phyloP scores from a whole-genome alignment of 1,284 basidiomycete species.

The Naganishia sp. region DNA sequence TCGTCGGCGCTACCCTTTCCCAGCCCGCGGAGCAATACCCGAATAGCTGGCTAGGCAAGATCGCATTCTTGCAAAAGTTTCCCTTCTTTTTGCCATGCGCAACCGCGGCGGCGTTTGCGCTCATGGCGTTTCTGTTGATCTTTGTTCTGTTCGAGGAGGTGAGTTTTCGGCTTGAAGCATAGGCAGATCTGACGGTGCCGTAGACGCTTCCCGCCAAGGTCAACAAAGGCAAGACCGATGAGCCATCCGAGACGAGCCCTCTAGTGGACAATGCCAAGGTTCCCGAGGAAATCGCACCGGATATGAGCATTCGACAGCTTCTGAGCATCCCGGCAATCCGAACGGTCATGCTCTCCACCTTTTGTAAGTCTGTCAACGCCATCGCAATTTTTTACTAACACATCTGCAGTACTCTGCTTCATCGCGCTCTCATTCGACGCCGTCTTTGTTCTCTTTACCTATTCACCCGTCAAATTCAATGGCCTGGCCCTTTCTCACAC shows the following conservation, averaged over 20 bases:
- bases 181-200: neutral
- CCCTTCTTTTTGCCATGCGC: slow-evolving; percentile 47
- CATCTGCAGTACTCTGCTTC: slow-evolving; percentile 37
- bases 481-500: slow-evolving; percentile 37
- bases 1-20: slow-evolving; percentile 34
- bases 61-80: slow-evolving; percentile 30
- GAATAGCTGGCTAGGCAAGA: slow-evolving; percentile 31
- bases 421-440: slow-evolving; percentile 42
- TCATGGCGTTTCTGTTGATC: slow-evolving; percentile 35
- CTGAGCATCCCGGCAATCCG: slow-evolving; percentile 31
- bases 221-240: neutral
- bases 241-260: slow-evolving; percentile 7
- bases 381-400: neutral
- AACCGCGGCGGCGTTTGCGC: slow-evolving; percentile 37
- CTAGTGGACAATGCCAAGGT: neutral
- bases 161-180: neutral
- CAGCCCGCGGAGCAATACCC: slow-evolving; percentile 37
- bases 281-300: neutral
- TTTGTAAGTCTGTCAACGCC: slow-evolving; percentile 31
- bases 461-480: slow-evolving; percentile 36
- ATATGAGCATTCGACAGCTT: slow-evolving; percentile 31
- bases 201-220: slow-evolving; percentile 9
- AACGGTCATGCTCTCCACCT: slow-evolving; percentile 36
- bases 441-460: slow-evolving; percentile 41
- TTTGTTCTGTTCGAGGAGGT: slow-evolving; percentile 46